Evolutionary conservation across 75 land plant genomes (phyloP), one percentile per base, ranked within the genome.

Genomic region (Cryptomeria japonica): DNA sequence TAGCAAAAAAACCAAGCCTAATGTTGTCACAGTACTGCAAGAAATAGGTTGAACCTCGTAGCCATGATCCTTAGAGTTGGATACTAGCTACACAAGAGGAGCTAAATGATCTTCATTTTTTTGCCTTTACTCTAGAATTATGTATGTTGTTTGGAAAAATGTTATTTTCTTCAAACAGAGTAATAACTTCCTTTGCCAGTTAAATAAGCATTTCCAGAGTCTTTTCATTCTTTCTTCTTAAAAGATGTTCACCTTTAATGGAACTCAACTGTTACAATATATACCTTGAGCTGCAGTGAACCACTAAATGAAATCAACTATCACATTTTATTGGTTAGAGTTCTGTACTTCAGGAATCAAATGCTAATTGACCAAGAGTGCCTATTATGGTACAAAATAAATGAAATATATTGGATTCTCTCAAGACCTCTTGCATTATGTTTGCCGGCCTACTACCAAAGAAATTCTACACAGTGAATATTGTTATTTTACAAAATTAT

Each of bases 41-140:
- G 85, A 96, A 96, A 76, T 90, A n/a, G 1, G 97, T 94, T 10
- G 97, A 15, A 92, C 92, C 34, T 91, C 94, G 36, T 93, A 95
- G 4, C 96, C 94, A 70, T 92, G 88, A 34, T 92, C 92, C 96
- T n/a, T n/a, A n/a, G 68, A 61, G 3, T 22, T 18, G 68, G 25
- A 19, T 19, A 22, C 4, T 61, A 22, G 68, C 68, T 61, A 22
- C 7, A 61, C 68, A 9, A 8, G 22, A 28, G 25, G 25, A 61
- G 25, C 68, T 61, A 61, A 61, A 61, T 19, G 0, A 61, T 61
- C 61, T 61, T 19, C 28, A 61, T n/a, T n/a, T 19, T 61, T 61
- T 61, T 61, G 5, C 25, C 68, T 19, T 61, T 61, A 61, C 68
- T 61, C 25, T 61, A 61, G 22, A 61, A 19, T 61, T 18, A 4